Percentiles rank a stretch among this genome's conserved stretches.
Evolutionary conservation across 2,329 filamentous ascomycete genomes (phyloP).

Genomic region (Capronia americana): DNA sequence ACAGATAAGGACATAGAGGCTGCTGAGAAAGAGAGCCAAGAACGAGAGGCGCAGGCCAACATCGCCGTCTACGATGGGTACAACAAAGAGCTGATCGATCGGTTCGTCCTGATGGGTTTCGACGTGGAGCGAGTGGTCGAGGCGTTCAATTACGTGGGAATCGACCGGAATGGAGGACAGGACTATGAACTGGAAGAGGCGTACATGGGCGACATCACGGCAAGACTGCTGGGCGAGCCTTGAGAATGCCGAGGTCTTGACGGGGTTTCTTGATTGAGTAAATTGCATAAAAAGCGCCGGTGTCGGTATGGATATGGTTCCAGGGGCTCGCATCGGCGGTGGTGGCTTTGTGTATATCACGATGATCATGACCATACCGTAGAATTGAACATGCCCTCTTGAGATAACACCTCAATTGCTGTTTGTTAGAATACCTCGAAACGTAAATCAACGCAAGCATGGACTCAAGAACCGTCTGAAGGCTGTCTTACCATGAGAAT

Average conservation of each 20-base stretch:
- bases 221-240: slow-evolving; percentile 79
- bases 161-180: slow-evolving; percentile 76
- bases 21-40: slow-evolving; percentile 56
- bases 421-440: background rate
- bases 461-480: background rate
- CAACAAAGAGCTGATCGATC: slow-evolving; percentile 79
- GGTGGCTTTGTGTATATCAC: slow-evolving; percentile 28
- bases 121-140: slow-evolving; percentile 83
- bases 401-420: background rate
- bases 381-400: background rate
- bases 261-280: background rate
- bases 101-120: slow-evolving; percentile 91
- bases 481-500: background rate
- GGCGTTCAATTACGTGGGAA: slow-evolving; percentile 80
- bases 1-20: slow-evolving; percentile 61
- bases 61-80: slow-evolving; percentile 79
- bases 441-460: background rate
- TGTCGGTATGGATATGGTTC: slow-evolving; percentile 29
- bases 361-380: slow-evolving; percentile 22
- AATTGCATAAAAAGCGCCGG: slow-evolving; percentile 34
- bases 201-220: slow-evolving; percentile 88
- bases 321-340: slow-evolving; percentile 16
- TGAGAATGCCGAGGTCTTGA: slow-evolving; percentile 44
- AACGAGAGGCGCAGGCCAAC: slow-evolving; percentile 60
- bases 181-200: slow-evolving; percentile 89